Evolutionary conservation across 164 flowering plant species (phyloP).

Genomic region (Vitis amurensis): DNA sequence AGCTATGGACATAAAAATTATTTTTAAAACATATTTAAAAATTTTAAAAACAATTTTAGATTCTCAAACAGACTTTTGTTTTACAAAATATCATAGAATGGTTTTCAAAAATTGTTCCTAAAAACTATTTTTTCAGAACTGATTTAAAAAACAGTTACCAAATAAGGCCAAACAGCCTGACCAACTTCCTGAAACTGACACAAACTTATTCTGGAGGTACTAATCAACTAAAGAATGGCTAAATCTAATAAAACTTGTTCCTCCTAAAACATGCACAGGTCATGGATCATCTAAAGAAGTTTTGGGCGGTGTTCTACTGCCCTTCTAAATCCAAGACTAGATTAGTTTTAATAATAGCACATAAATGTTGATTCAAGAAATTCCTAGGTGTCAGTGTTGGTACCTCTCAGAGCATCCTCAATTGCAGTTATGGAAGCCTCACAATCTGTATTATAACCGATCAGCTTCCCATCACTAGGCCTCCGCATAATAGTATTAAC

Average conservation of each 20-base stretch:
- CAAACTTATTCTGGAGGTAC: too few species aligned
- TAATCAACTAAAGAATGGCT: too few species aligned
- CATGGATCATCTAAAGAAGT: neutral
- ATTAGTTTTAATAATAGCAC: neutral
- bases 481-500: slow-evolving; percentile 67
- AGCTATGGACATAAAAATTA: too few species aligned
- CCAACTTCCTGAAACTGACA: too few species aligned
- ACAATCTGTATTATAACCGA: slow-evolving; percentile 75
- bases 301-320: neutral
- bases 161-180: too few species aligned
- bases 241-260: neutral
- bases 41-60: too few species aligned
- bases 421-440: slow-evolving; percentile 69
- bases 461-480: slow-evolving; percentile 58
- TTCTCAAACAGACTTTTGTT: too few species aligned
- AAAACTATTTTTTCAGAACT: too few species aligned
- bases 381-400: neutral
- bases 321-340: neutral
- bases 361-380: neutral
- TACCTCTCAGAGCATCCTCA: slow-evolving; percentile 65
- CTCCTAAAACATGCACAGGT: neutral
- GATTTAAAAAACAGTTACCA: too few species aligned
- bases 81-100: too few species aligned
- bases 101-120: too few species aligned
- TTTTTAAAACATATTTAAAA: too few species aligned